Base-by-base conservation (phyloP, 2,329 filamentous ascomycete genomes). In the Trichoderma cornu-damae region DNA sequence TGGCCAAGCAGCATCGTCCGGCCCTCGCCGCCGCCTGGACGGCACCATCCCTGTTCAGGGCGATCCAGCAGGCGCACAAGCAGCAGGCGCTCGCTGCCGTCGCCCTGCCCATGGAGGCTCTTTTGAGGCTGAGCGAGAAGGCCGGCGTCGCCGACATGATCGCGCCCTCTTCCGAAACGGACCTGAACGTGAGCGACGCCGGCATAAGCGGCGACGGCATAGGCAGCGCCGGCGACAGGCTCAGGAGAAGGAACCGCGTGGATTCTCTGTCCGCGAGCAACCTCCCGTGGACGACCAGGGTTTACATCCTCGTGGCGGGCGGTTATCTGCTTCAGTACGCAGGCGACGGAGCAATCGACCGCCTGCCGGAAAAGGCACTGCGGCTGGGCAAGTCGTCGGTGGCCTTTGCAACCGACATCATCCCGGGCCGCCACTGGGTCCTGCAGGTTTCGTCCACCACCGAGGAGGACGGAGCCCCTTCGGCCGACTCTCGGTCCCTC, bases 31-130 rank as follows among this genome's bases (percentile, higher is more conserved):
- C 73, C 3, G 70, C 72, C 11, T 89, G 85, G 85, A 80, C 83
- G 57, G 81, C 86, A 14, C 89, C 90, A 6, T 89, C 90, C 2
- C 75, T 96, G 11, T 95, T 92, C 69, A 88, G 96, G 69, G 90
- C 89, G 11, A 96, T 91, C 68, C 87, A 89, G 0, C 91, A 96
- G 70, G 85, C 90, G 2, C 80, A 90, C 63, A 91, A 88, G 66
- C 83, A 94, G 69, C 85, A 83, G 9, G 84, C 81, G 14, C 76
- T 96, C 3, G 81, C 85, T 24, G 81, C 87, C 14, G 86, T 87
- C 35, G 82, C 80, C 2, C 72, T 87, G 9, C 83, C 87, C 1
- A 81, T 87, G 1, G 91, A 95, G 60, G 73, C 80, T 1, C 81
- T 94, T 46, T 69, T 90, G 50, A 82, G 86, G 59, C 73, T 82